A percentile compares a stretch with the other conserved stretches of the same genome.
Conservation (phyloP, 768 basidiomycete genomes). For the Amanita inopinata region DNA sequence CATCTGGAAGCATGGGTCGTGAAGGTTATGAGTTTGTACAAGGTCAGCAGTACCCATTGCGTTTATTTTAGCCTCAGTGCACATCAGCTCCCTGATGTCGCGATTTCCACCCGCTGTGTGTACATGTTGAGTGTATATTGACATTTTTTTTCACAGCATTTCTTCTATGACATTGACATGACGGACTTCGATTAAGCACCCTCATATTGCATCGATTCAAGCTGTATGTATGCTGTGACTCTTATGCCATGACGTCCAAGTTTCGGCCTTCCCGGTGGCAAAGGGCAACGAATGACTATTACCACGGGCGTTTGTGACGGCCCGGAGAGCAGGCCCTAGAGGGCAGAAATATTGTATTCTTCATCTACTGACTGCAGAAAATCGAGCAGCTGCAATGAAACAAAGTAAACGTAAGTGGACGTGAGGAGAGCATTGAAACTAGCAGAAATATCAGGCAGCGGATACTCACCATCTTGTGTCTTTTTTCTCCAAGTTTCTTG, state of each 20-base stretch:
- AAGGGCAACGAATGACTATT: background rate
- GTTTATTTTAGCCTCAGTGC: too few relatives aligned
- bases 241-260: background rate
- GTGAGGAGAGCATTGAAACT: too few relatives aligned
- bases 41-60: too few relatives aligned
- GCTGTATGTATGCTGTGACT: background rate
- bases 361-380: constrained; percentile 52
- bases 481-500: constrained; percentile 51
- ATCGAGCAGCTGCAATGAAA: constrained; percentile 41
- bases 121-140: constrained; percentile 1
- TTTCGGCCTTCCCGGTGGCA: too few relatives aligned
- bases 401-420: constrained; percentile 1
- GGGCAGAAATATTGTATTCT: constrained; percentile 28
- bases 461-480: constrained; percentile 56
- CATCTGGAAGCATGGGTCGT: constrained; percentile 98
- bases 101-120: background rate
- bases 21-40: constrained; percentile 88
- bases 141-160: constrained; percentile 33
- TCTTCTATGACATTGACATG: constrained; percentile 54
- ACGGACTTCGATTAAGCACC: constrained; percentile 39
- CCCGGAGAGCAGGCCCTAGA: background rate
- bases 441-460: background rate
- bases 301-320: background rate
- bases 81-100: too few relatives aligned
- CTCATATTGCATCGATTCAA: background rate